Percentiles rank a stretch among this genome's conserved stretches.
phyloP scores from a whole-genome alignment of 169 alveolate genomes.

The Ichthyophthirius multifiliis region DNA sequence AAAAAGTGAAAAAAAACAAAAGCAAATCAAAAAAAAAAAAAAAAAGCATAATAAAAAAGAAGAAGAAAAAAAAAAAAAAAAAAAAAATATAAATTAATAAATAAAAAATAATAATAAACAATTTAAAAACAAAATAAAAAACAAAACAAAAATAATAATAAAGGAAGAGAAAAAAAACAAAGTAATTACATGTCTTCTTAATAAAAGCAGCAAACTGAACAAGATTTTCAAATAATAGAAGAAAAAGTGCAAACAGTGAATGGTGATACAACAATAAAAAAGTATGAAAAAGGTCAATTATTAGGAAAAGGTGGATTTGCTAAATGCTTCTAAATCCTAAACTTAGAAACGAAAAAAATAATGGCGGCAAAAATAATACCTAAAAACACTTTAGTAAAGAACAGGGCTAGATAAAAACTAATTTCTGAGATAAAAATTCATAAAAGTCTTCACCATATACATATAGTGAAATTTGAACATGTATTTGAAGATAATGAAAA shows the following conservation, averaged over 20 bases:
- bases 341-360: constrained; percentile 53
- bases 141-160: no score
- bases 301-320: constrained; percentile 83
- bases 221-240: constrained; percentile 4
- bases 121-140: no score
- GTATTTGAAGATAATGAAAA: constrained; percentile 78
- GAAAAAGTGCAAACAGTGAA: constrained; percentile 35
- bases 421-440: constrained; percentile 78
- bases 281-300: constrained; percentile 59
- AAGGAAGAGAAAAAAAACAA: no score
- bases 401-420: constrained; percentile 68
- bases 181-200: no score
- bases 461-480: constrained; percentile 75
- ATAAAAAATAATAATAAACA: no score
- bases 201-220: no score
- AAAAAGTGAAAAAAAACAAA: no score
- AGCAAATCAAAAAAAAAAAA: no score
- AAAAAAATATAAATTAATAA: no score
- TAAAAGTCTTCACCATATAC: constrained; percentile 62
- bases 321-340: constrained; percentile 59
- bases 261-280: constrained; percentile 63
- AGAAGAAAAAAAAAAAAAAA: no score
- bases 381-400: constrained; percentile 59
- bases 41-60: no score
- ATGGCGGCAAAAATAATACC: constrained; percentile 73